Percentiles rank a stretch among this genome's conserved stretches.
These are phyloP conservation scores for Melanomma pulvis-pyrius DNA, from an alignment of 495 filamentous ascomycete species.

Conservation along the genomic window DNA sequence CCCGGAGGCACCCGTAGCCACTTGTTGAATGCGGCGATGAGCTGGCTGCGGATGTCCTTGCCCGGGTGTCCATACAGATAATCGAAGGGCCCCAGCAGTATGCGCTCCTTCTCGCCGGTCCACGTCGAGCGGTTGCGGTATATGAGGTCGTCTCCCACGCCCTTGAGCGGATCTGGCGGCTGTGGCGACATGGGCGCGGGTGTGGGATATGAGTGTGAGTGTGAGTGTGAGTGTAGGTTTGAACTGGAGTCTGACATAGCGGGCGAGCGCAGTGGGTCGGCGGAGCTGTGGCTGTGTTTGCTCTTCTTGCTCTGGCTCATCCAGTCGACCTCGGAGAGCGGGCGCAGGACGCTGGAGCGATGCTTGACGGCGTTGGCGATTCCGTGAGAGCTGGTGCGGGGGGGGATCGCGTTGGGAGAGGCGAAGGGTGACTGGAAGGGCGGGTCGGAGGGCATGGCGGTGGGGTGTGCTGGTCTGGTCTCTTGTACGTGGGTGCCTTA, in stretches of 20 bases:
- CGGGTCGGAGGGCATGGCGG: slow-evolving; percentile 15
- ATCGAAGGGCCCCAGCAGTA: slow-evolving; percentile 83
- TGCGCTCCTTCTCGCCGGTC: slow-evolving; percentile 54
- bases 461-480: neutral
- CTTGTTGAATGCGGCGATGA: slow-evolving; percentile 87
- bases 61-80: slow-evolving; percentile 85
- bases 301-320: slow-evolving; percentile 45
- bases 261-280: slow-evolving; percentile 5
- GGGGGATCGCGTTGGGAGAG: slow-evolving; percentile 71
- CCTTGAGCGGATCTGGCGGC: slow-evolving; percentile 27
- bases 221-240: slow-evolving; percentile 8
- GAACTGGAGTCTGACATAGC: neutral
- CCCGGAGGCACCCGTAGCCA: slow-evolving; percentile 84
- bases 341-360: slow-evolving; percentile 50
- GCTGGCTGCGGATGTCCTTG: slow-evolving; percentile 83
- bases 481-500: neutral
- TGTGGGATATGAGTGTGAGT: slow-evolving; percentile 13
- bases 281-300: slow-evolving; percentile 20
- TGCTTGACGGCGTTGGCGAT: slow-evolving; percentile 44
- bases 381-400: slow-evolving; percentile 69
- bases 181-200: slow-evolving; percentile 33
- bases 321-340: slow-evolving; percentile 63
- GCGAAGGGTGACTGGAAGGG: slow-evolving; percentile 23
- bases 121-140: slow-evolving; percentile 34
- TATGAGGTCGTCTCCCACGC: slow-evolving; percentile 38